Evolutionary conservation across 2,329 filamentous ascomycete genomes (phyloP), one percentile per base, ranked within the genome.

Genomic region (Pseudocercospora cruenta): DNA sequence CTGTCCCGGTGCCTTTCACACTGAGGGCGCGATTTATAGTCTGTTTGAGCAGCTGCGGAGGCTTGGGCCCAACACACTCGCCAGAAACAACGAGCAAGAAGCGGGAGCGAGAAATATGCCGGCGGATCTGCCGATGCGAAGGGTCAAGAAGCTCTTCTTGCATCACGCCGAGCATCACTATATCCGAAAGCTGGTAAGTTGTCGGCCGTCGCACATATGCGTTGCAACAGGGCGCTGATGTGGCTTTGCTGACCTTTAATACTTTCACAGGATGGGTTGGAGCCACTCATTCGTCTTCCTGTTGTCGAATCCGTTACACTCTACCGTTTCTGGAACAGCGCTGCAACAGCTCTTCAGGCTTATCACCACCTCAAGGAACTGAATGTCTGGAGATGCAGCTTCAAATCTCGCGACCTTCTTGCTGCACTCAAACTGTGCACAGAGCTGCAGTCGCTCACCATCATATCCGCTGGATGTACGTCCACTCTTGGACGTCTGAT

Each of bases 111-210:
- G 33, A 14, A 12, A 31, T 19, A 51, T 21, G 26, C 14, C 54
- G n/a, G 22, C 31, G 10, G 28, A 53, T 54, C 47, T 62, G 16
- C 43, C 60, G 8, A 16, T 62, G 45, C 60, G 60, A 19, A 33
- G 22, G 60, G 7, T 62, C 14, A 53, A 62, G 60, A 62, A 45
- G 22, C 45, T 62, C n/a, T 54, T 31, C n/a, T 39, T 62, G 10
- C 60, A 62, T n/a, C 60, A 62, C 26, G 60, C 60, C n/a, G 60
- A 54, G 33, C 45, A 62, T 24, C 60, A 62, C n/a, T 62, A 62
- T n/a, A 33, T 62, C 9, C 60, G 58, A 24, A 58, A 57, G 8
- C 33, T 63, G 12, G 51, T 39, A 19, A 19, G 21, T 22, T 16
- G 39, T 45, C 31, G 31, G 24, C 8, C 1, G 28, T 9, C 28